A percentile compares a stretch with the other conserved stretches of the same genome.
phyloP scores from a whole-genome alignment of 495 filamentous ascomycete species.

The Neurospora intermedia region DNA sequence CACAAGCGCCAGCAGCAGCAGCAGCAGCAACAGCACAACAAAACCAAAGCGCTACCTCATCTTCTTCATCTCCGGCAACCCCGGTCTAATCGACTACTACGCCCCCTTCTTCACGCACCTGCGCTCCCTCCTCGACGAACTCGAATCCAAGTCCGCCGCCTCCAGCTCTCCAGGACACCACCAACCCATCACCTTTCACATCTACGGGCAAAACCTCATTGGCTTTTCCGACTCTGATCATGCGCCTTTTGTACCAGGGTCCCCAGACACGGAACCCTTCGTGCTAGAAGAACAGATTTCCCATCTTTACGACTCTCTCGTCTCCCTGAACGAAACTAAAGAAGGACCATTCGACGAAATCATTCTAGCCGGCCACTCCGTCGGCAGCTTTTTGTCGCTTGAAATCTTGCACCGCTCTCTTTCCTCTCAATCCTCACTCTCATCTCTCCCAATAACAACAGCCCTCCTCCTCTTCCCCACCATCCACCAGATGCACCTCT shows the following conservation, averaged over 20 bases:
- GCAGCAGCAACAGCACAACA: slow-evolving; percentile 3
- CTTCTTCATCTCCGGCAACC: slow-evolving; percentile 76
- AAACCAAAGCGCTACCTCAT: slow-evolving; percentile 21
- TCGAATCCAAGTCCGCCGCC: slow-evolving; percentile 1
- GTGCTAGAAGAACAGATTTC: slow-evolving; percentile 55
- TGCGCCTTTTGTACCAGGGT: slow-evolving; percentile 21
- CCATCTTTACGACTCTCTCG: slow-evolving; percentile 28
- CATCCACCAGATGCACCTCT: slow-evolving; percentile 60
- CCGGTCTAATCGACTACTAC: slow-evolving; percentile 78
- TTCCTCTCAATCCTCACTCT: slow-evolving; percentile 35
- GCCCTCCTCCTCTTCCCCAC: slow-evolving; percentile 70
- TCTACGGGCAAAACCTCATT: slow-evolving; percentile 61
- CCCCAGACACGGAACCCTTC: slow-evolving; percentile 23
- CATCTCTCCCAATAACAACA: not conserved
- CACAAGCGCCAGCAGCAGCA: not conserved
- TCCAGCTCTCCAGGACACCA: not conserved
- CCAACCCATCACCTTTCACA: slow-evolving; percentile 27
- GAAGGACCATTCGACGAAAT: slow-evolving; percentile 37
- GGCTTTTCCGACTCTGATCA: slow-evolving; percentile 55
- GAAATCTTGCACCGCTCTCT: slow-evolving; percentile 49
- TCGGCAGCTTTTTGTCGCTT: slow-evolving; percentile 68
- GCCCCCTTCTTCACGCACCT: slow-evolving; percentile 48
- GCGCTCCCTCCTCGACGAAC: slow-evolving; percentile 23
- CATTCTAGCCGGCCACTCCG: slow-evolving; percentile 74
- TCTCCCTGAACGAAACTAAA: not conserved